These are phyloP conservation scores for Ilyonectria sp. DNA, from an alignment of 2,329 filamentous ascomycete species.

Conservation along the genomic window DNA sequence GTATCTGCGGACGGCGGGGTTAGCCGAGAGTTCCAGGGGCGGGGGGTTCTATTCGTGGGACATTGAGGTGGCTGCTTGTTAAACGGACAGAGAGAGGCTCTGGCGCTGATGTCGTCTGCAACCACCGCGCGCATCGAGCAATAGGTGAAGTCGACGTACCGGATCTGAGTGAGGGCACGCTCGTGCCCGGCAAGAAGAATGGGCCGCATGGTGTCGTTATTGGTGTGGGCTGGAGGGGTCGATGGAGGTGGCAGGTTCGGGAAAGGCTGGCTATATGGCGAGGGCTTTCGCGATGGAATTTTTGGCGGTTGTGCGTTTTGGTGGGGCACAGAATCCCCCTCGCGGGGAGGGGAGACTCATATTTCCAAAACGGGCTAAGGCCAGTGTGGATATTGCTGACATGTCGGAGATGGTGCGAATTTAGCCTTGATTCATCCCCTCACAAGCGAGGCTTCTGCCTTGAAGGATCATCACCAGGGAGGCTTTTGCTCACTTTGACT, in stretches of 20 bases:
- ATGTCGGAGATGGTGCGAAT: conserved; percentile 33
- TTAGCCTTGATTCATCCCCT: conserved; percentile 14
- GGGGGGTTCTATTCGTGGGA: conserved; percentile 12
- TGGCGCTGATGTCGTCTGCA: background rate
- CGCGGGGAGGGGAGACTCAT: conserved; percentile 34
- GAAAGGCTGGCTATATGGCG: conserved; percentile 51
- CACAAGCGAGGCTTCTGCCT: conserved; percentile 17
- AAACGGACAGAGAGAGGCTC: background rate
- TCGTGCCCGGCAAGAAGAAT: conserved; percentile 97
- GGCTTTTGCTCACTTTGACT: background rate
- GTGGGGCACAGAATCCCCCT: conserved; percentile 55
- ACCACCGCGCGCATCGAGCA: background rate
- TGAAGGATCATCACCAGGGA: background rate
- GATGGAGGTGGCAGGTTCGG: conserved; percentile 49
- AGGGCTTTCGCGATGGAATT: conserved; percentile 57
- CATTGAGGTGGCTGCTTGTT: background rate
- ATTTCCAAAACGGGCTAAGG: conserved; percentile 31
- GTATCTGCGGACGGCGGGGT: conserved; percentile 68
- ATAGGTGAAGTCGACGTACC: conserved; percentile 66
- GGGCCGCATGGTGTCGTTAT: conserved; percentile 84
- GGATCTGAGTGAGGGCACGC: conserved; percentile 95
- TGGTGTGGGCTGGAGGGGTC: conserved; percentile 47
- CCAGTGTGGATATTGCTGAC: conserved; percentile 20
- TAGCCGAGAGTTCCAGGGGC: conserved; percentile 34
- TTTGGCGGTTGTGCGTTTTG: conserved; percentile 64